phyloP scores from a whole-genome alignment of 2,329 filamentous ascomycete species.

The Sordariomycetes sp. region DNA sequence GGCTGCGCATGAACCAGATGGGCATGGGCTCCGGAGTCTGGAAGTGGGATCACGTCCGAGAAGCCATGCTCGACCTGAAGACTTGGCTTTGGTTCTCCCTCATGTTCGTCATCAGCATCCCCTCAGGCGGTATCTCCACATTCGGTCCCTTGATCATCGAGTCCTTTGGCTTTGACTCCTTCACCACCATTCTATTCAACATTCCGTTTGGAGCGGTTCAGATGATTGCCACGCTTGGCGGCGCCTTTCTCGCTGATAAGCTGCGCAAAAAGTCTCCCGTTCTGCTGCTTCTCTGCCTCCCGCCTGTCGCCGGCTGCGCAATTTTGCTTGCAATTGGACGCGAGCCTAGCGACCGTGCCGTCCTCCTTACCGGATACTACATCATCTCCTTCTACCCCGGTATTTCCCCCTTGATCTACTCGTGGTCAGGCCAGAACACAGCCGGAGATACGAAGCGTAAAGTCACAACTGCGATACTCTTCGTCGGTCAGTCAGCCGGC shows the following conservation, averaged over 20 bases:
- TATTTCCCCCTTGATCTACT: constrained; percentile 18
- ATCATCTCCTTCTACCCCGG: constrained; percentile 22
- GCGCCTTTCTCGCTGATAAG: constrained; percentile 16
- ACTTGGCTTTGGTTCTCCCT: constrained; percentile 28
- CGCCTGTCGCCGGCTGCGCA: constrained; percentile 34
- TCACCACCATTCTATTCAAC: constrained; percentile 47
- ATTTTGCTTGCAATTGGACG: constrained; percentile 14
- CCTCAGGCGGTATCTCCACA: constrained; percentile 44
- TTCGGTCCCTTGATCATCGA: constrained; percentile 49
- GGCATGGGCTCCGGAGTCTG: constrained; percentile 22
- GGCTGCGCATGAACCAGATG: constrained; percentile 37
- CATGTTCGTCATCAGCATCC: constrained; percentile 37
- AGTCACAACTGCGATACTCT: constrained; percentile 49
- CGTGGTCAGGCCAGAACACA: constrained; percentile 40
- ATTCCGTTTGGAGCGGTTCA: constrained; percentile 47
- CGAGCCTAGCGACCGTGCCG: constrained; percentile 10
- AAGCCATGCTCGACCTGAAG: constrained; percentile 23
- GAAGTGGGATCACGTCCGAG: constrained; percentile 26
- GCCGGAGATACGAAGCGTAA: constrained; percentile 61
- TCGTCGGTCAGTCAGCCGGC: constrained; percentile 52
- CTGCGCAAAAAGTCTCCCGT: constrained; percentile 13
- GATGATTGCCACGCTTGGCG: constrained; percentile 10
- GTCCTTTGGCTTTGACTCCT: constrained; percentile 43
- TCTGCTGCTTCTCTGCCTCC: constrained; percentile 42
- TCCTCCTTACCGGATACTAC: constrained; percentile 12